These are phyloP conservation scores for Silene latifolia DNA, from an alignment of 148 eudicot species.

Conservation along the genomic window DNA sequence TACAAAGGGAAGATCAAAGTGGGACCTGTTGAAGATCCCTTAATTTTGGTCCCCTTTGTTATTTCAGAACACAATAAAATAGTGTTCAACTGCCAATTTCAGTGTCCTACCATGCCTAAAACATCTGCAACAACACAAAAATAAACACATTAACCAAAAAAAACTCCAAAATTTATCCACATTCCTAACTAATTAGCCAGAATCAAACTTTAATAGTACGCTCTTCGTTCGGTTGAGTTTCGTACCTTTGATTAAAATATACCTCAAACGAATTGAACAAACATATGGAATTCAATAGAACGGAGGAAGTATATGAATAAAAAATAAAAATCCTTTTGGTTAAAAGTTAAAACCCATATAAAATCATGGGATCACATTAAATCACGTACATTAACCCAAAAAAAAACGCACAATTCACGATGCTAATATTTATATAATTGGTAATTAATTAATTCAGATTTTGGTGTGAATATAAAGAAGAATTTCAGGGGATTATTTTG, in stretches of 20 bases:
- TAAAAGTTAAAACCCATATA: no score
- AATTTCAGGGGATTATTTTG: background rate
- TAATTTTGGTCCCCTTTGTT: constrained; percentile 7
- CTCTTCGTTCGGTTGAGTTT: no score
- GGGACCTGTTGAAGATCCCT: constrained; percentile 4
- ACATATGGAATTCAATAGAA: no score
- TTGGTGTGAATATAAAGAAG: background rate
- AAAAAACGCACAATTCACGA: background rate
- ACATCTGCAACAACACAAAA: background rate
- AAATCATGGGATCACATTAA: no score
- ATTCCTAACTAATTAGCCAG: no score
- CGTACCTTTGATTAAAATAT: no score
- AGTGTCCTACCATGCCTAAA: background rate
- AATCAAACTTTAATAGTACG: no score
- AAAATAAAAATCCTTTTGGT: no score
- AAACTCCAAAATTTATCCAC: background rate
- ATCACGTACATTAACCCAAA: background rate
- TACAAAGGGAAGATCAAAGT: background rate
- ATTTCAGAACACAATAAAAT: constrained; percentile 11
- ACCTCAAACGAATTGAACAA: no score
- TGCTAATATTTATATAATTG: background rate
- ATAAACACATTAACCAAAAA: background rate
- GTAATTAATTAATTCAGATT: background rate
- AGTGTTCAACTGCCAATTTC: constrained; percentile 5
- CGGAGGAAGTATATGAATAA: background rate